phyloP scores from a whole-genome alignment of 1,284 basidiomycete genomes.

The Phaffia rhodozyma region DNA sequence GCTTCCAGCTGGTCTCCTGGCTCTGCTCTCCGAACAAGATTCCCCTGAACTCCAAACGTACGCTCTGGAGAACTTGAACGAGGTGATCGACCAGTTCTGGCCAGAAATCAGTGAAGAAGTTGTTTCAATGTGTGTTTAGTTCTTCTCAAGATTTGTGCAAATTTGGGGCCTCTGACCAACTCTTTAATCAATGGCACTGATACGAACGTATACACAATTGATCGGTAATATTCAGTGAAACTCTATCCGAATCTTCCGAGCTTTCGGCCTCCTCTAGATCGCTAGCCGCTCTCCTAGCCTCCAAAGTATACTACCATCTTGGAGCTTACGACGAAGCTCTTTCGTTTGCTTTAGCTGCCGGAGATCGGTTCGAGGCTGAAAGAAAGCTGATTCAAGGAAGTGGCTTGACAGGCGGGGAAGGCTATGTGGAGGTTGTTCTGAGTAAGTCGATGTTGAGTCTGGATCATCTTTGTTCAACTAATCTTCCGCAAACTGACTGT shows the following conservation, averaged over 20 bases:
- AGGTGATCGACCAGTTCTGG: conserved; percentile 86
- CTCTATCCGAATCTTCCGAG: conserved; percentile 65
- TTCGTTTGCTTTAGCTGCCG: conserved; percentile 83
- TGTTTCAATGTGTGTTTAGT: conserved; percentile 58
- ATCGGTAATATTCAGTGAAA: conserved; percentile 48
- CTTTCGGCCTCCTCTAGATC: conserved; percentile 59
- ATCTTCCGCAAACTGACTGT: conserved; percentile 8
- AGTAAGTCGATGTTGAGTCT: conserved; percentile 45
- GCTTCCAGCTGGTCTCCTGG: conserved; percentile 66
- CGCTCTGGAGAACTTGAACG: conserved; percentile 69
- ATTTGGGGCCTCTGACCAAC: neutral
- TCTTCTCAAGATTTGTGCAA: neutral
- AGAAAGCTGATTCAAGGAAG: conserved; percentile 27
- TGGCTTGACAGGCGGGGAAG: conserved; percentile 37
- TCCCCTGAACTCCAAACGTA: conserved; percentile 67
- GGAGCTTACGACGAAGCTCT: conserved; percentile 87
- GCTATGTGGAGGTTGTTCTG: conserved; percentile 86
- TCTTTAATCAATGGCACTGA: neutral
- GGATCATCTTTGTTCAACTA: too few species aligned
- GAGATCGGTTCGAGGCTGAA: conserved; percentile 67
- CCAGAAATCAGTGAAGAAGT: conserved; percentile 93
- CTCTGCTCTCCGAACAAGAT: conserved; percentile 76
- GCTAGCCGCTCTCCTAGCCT: conserved; percentile 74
- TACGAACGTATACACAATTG: neutral
- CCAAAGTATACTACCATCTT: conserved; percentile 92